These are phyloP conservation scores for Magnolia officinalis DNA, from an alignment of 164 flowering plant genomes.

Conservation along the genomic window DNA sequence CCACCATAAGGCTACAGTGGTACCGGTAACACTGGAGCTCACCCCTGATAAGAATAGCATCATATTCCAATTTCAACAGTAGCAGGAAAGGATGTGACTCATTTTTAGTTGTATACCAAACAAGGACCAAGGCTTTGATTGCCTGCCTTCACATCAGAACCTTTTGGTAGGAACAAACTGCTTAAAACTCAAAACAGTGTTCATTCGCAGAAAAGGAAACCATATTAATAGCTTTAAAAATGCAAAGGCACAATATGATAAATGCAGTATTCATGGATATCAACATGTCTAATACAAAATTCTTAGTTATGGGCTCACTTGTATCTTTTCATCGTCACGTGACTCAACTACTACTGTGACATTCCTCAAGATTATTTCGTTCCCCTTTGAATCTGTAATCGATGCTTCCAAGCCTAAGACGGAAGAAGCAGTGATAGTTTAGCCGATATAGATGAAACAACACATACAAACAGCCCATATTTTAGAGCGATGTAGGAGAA, in stretches of 20 bases:
- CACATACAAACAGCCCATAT: neutral
- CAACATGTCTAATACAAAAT: neutral
- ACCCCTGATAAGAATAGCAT: no score
- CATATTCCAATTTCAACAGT: no score
- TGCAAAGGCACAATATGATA: neutral
- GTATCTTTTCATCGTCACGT: constrained; percentile 44
- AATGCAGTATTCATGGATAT: neutral
- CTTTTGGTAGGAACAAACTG: no score
- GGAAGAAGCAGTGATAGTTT: neutral
- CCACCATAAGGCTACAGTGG: no score
- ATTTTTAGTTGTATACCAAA: no score
- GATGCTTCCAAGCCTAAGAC: constrained; percentile 58
- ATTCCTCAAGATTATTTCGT: constrained; percentile 28
- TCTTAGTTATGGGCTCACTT: constrained; percentile 34
- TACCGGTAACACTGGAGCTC: no score
- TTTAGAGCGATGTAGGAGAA: constrained; percentile 4
- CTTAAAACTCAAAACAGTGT: no score
- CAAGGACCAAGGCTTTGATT: no score
- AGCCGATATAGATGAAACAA: neutral
- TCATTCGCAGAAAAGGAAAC: no score
- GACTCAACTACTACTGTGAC: constrained; percentile 56
- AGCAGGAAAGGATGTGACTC: no score
- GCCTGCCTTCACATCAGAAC: no score
- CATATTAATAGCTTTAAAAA: no score
- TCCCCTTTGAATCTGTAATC: constrained; percentile 32